A percentile compares a stretch with the other conserved stretches of the same genome.
Evolutionary conservation across 768 basidiomycete genomes (phyloP).

Genomic region (Hygrocybe coccinea): DNA sequence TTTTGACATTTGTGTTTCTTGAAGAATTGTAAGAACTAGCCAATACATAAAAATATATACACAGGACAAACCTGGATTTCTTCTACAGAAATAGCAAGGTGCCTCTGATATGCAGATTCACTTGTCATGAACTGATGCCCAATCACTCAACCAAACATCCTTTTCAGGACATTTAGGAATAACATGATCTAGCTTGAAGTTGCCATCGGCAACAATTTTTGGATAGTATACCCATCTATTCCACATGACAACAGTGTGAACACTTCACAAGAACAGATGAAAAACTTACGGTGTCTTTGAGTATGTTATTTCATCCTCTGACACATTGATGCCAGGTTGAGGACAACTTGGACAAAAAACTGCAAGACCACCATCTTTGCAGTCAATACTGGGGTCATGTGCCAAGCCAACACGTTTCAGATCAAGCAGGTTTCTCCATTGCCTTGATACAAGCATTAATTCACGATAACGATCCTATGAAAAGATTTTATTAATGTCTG

Average conservation of each 20-base stretch:
- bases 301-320: not conserved
- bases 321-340: slow-evolving; percentile 12
- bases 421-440: slow-evolving; percentile 1
- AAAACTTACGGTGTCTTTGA: not conserved
- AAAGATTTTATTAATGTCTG: not conserved
- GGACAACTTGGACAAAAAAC: slow-evolving; percentile 6
- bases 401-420: not conserved
- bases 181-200: slow-evolving; percentile 25
- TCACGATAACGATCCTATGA: slow-evolving; percentile 5
- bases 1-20: slow-evolving; percentile 17
- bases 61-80: not conserved
- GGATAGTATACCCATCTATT: slow-evolving; percentile 1
- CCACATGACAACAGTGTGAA: not conserved
- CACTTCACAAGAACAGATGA: not conserved
- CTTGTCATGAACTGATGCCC: slow-evolving; percentile 26
- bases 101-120: slow-evolving; percentile 15
- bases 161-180: slow-evolving; percentile 19
- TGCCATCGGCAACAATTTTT: slow-evolving; percentile 22
- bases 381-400: not conserved
- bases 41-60: not conserved
- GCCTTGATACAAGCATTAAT: slow-evolving; percentile 1
- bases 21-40: not conserved
- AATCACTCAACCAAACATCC: slow-evolving; percentile 24
- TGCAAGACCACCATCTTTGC: not conserved
- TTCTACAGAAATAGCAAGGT: slow-evolving; percentile 9